phyloP scores from a whole-genome alignment of 768 basidiomycete genomes.

The Rhodocollybia butyracea region DNA sequence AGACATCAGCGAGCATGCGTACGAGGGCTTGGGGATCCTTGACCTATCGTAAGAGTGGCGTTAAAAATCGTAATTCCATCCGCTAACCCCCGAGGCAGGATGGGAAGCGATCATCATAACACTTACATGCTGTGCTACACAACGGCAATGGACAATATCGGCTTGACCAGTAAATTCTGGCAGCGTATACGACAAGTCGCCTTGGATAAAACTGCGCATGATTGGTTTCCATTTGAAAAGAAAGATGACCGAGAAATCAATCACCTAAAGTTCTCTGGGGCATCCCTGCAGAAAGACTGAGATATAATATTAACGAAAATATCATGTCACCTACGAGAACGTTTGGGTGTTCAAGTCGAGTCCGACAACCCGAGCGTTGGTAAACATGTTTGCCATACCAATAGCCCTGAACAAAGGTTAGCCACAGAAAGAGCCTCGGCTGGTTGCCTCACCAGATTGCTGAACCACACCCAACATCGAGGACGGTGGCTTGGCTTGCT shows the following conservation, averaged over 20 bases:
- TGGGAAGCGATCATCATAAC: not conserved
- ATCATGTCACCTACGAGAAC: constrained; percentile 12
- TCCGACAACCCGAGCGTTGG: constrained; percentile 20
- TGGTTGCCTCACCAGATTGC: constrained; percentile 20
- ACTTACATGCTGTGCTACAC: constrained; percentile 22
- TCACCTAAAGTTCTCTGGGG: constrained; percentile 12
- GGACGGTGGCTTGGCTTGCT: constrained; percentile 11
- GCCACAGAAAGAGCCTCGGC: not conserved
- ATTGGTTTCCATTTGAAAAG: not conserved
- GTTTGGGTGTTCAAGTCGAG: constrained; percentile 19
- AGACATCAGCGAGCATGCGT: constrained; percentile 10
- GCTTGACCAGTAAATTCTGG: constrained; percentile 16
- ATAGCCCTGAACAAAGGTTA: constrained; percentile 17
- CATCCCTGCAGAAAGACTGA: constrained; percentile 4
- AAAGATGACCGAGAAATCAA: not conserved
- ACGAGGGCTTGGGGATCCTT: constrained; percentile 14
- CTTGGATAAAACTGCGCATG: constrained; percentile 20
- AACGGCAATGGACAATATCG: constrained; percentile 25
- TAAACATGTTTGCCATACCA: constrained; percentile 22
- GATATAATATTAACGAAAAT: not conserved
- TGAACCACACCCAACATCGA: constrained; percentile 27
- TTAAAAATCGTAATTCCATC: not conserved
- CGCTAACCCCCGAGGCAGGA: not conserved
- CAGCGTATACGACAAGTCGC: constrained; percentile 18
- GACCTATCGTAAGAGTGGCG: constrained; percentile 9